Percentiles rank a stretch among this genome's conserved stretches.
phyloP scores from a whole-genome alignment of 2,329 filamentous ascomycete species.

The Phialocephala sp. region DNA sequence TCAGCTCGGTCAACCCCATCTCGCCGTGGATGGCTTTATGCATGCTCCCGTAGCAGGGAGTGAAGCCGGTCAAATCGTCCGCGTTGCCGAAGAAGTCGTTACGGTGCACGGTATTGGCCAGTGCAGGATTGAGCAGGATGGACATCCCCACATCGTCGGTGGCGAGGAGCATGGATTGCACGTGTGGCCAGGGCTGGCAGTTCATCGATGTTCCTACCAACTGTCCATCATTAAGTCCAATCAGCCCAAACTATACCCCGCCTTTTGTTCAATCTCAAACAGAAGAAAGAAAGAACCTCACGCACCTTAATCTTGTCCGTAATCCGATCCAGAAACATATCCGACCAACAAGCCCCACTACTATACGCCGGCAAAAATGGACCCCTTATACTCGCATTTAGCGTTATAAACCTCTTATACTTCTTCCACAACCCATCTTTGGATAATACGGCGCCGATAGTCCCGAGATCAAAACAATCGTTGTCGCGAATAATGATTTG shows the following conservation, averaged over 20 bases:
- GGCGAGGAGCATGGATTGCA: conserved; percentile 39
- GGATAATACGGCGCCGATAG: background rate
- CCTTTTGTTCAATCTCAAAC: background rate
- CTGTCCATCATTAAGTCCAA: conserved; percentile 13
- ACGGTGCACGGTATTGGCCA: background rate
- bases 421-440: conserved; percentile 4
- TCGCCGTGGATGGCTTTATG: conserved; percentile 13
- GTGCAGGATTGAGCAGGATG: conserved; percentile 29
- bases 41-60: conserved; percentile 7
- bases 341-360: conserved; percentile 1
- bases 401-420: conserved; percentile 9
- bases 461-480: conserved; percentile 6
- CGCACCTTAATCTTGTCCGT: conserved; percentile 4
- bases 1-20: conserved; percentile 19
- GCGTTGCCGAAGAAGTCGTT: background rate
- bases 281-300: background rate
- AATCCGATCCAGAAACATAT: conserved; percentile 1
- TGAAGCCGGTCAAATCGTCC: conserved; percentile 7
- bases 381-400: conserved; percentile 11
- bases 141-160: conserved; percentile 33
- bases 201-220: conserved; percentile 37
- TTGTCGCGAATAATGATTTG: background rate
- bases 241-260: too few relatives aligned
- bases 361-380: conserved; percentile 7
- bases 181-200: conserved; percentile 31